Evolutionary conservation across 352 stramenopile genomes (phyloP).

Genomic region (Phytophthora tentaculata): DNA sequence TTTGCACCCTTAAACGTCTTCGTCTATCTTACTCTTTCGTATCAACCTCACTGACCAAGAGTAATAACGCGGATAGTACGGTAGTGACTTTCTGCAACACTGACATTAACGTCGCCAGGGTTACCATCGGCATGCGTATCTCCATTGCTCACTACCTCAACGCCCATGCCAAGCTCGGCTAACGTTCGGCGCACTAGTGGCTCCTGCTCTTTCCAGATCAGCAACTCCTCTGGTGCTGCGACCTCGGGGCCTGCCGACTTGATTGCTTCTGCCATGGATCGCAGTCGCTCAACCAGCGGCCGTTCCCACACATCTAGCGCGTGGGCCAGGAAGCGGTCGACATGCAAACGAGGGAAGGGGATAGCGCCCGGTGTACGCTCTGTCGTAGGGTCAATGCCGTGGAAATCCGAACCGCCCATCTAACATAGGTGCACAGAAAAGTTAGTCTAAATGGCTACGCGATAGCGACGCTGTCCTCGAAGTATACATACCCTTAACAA

Average conservation of each 20-base stretch:
- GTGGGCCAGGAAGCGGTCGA: conserved; percentile 76
- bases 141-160: conserved; percentile 31
- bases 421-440: conserved; percentile 29
- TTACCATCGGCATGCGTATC: conserved; percentile 1
- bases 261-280: conserved; percentile 36
- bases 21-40: too few relatives aligned
- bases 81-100: conserved; percentile 32
- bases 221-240: conserved; percentile 36
- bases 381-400: conserved; percentile 75
- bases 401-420: conserved; percentile 86
- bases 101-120: not conserved
- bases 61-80: conserved; percentile 37
- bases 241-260: conserved; percentile 17
- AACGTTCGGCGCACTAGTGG: conserved; percentile 38
- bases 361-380: conserved; percentile 81
- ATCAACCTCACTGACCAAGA: conserved; percentile 11
- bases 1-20: too few relatives aligned
- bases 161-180: conserved; percentile 34
- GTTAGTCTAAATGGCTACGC: not conserved
- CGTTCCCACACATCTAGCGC: conserved; percentile 72
- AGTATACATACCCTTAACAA: conserved; percentile 63
- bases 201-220: conserved; percentile 67
- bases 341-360: conserved; percentile 69
- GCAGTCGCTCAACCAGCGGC: conserved; percentile 57
- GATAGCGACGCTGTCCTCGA: too few relatives aligned